Base-by-base conservation (phyloP, 1,284 basidiomycete species). In the Trichosporon coremiiforme region DNA sequence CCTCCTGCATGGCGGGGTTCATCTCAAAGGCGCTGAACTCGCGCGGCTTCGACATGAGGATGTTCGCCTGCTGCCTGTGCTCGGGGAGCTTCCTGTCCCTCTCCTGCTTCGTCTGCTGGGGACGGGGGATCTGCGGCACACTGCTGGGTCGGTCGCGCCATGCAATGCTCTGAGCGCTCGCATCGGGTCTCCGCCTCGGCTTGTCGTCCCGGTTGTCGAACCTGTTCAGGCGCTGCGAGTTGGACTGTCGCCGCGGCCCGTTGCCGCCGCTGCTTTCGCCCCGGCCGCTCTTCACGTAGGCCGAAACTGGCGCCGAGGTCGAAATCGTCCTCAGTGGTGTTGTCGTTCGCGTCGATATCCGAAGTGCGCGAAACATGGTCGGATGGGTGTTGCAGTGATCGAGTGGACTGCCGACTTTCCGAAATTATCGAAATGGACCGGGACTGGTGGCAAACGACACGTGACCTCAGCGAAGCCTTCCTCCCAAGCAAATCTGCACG, bases 1-100 rank as follows among this genome's bases (percentile, higher is more conserved):
- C 88, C 9, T 85, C 78, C 5, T 89, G 76, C 15, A 94, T 83
- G 2, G 89, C 89, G 0, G 87, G 86, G 72, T 90, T 84, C 20
- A 94, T 84, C 5, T 62, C 60, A 66, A 77, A 81, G 2, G 70
- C 17, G 2, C 60, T 20, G 66, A 81, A 81, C 4, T 71, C 60
- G 17, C 66, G 66, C 3, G 77, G 75, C 31, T 66, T 50, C 17
- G 77, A 68, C 15, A 66, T 41, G 17, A 50, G n/a, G 1, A 73
- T 29, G 20, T 70, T 73, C 29, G 47, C 69, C 29, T 66, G 17
- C 33, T 69, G 68, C 41, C 65, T 31, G 65, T 69, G 29, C 33
- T 33, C 29, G 15, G 53, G 38, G 2, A 36, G 64, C 53, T 65
- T 60, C 53, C 33, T n/a, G 4, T 36, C 68, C 2, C 6, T 20